phyloP scores from a whole-genome alignment of 1,284 basidiomycete species.

The Kalmanozyma brasiliensis region DNA sequence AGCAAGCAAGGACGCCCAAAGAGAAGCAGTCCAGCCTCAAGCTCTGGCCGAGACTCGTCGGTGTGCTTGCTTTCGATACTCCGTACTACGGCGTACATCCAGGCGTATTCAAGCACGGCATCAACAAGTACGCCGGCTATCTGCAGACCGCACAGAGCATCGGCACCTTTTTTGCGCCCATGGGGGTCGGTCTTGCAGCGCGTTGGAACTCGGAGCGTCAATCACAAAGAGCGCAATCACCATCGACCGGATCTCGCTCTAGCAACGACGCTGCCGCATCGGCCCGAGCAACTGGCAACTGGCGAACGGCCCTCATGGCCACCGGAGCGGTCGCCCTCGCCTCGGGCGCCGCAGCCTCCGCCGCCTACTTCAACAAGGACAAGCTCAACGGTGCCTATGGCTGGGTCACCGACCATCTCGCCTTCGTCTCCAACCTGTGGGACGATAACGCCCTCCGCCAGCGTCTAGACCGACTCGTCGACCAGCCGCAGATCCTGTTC shows the following conservation, averaged over 20 bases:
- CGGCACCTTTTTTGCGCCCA: slow-evolving; percentile 69
- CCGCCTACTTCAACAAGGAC: slow-evolving; percentile 76
- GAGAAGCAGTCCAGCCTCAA: slow-evolving; percentile 70
- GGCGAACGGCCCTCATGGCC: slow-evolving; percentile 70
- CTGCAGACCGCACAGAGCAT: slow-evolving; percentile 75
- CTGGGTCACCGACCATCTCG: slow-evolving; percentile 88
- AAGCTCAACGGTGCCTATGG: slow-evolving; percentile 65
- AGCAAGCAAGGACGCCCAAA: slow-evolving; percentile 8
- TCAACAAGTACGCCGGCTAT: slow-evolving; percentile 80
- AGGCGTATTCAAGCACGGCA: slow-evolving; percentile 83
- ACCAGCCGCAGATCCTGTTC: slow-evolving; percentile 69
- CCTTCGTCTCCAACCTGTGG: slow-evolving; percentile 89
- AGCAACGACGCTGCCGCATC: slow-evolving; percentile 15
- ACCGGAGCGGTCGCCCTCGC: slow-evolving; percentile 73
- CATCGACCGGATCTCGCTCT: slow-evolving; percentile 37
- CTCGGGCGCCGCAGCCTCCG: slow-evolving; percentile 78
- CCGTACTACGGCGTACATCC: slow-evolving; percentile 77
- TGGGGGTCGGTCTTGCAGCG: slow-evolving; percentile 72
- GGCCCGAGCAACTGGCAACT: slow-evolving; percentile 20
- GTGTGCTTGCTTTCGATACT: slow-evolving; percentile 87
- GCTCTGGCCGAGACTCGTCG: slow-evolving; percentile 84
- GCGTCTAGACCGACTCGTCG: slow-evolving; percentile 69
- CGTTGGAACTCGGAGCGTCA: slow-evolving; percentile 62
- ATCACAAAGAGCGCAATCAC: slow-evolving; percentile 29
- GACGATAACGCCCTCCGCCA: slow-evolving; percentile 76